These are phyloP conservation scores for Leersia perrieri DNA, from an alignment of 176 grass and related monocot genomes.

Conservation along the genomic window DNA sequence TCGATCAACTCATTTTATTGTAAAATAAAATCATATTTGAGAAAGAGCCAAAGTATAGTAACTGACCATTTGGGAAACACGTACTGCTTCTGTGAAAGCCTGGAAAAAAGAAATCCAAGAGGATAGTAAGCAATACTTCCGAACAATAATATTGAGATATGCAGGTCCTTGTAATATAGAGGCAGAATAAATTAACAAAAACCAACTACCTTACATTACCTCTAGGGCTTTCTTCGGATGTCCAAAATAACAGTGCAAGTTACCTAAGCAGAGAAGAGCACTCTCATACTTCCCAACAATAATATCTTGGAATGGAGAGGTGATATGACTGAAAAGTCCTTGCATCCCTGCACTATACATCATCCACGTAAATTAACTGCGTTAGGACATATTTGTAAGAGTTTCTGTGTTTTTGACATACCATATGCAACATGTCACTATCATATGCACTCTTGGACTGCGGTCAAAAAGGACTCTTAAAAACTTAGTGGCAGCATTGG, in stretches of 20 bases:
- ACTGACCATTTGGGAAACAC: constrained; percentile 92
- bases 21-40: constrained; percentile 5
- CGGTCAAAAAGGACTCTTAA: neutral
- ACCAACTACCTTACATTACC: constrained; percentile 45
- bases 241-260: constrained; percentile 90
- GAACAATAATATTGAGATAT: constrained; percentile 24
- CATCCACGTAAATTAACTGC: constrained; percentile 30
- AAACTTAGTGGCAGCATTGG: neutral
- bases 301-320: constrained; percentile 57
- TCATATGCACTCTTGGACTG: constrained; percentile 19
- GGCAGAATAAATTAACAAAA: constrained; percentile 18
- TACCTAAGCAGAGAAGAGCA: constrained; percentile 87
- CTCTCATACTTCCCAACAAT: constrained; percentile 89
- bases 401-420: neutral
- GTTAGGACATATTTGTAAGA: constrained; percentile 18
- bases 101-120: constrained; percentile 48
- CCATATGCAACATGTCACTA: constrained; percentile 2
- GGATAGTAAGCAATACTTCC: constrained; percentile 29
- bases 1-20: neutral
- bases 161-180: neutral
- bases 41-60: constrained; percentile 17
- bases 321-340: constrained; percentile 70
- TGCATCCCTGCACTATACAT: constrained; percentile 93
- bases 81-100: constrained; percentile 93
- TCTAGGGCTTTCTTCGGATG: constrained; percentile 94